Percentiles rank a stretch among this genome's conserved stretches.
phyloP scores from a whole-genome alignment of 306 rosid species.

The Sicyos edulis region DNA sequence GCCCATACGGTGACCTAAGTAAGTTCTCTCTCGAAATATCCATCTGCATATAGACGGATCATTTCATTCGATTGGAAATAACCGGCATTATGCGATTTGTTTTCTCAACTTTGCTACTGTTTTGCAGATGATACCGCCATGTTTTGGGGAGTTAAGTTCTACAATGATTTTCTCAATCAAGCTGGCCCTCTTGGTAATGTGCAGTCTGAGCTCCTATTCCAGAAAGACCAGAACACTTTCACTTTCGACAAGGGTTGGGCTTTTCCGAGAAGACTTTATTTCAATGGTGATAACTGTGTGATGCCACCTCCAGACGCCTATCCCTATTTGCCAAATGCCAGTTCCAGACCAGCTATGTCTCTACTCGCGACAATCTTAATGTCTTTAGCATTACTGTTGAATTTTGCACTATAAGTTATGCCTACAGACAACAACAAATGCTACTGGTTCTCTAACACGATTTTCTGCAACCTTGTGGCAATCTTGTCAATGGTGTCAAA shows the following conservation, averaged over 20 bases:
- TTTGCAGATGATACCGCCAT: constrained; percentile 89
- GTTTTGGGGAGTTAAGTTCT: constrained; percentile 88
- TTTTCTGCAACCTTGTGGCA: constrained; percentile 24
- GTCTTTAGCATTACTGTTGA: constrained; percentile 42
- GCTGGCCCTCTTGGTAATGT: constrained; percentile 86
- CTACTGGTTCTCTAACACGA: constrained; percentile 19
- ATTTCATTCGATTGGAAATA: not conserved
- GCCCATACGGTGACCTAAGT: constrained; percentile 89
- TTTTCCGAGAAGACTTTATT: constrained; percentile 88
- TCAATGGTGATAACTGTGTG: constrained; percentile 75
- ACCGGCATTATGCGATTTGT: not conserved
- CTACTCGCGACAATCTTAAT: constrained; percentile 41
- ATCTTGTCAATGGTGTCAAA: constrained; percentile 20
- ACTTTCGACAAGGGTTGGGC: constrained; percentile 98
- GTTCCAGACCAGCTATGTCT: constrained; percentile 33
- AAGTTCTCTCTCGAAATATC: constrained; percentile 33
- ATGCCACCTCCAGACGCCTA: constrained; percentile 97
- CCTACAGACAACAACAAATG: constrained; percentile 16
- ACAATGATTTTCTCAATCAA: constrained; percentile 71
- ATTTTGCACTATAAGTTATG: constrained; percentile 29
- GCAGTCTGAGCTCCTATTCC: constrained; percentile 84
- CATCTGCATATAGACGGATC: not conserved
- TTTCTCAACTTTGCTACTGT: constrained; percentile 14
- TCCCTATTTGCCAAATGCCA: constrained; percentile 83
- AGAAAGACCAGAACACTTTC: constrained; percentile 73